Evolutionary conservation across 345 rosid genomes (phyloP), one percentile per base, ranked within the genome.

Genomic region (Arabidopsis suecica): DNA sequence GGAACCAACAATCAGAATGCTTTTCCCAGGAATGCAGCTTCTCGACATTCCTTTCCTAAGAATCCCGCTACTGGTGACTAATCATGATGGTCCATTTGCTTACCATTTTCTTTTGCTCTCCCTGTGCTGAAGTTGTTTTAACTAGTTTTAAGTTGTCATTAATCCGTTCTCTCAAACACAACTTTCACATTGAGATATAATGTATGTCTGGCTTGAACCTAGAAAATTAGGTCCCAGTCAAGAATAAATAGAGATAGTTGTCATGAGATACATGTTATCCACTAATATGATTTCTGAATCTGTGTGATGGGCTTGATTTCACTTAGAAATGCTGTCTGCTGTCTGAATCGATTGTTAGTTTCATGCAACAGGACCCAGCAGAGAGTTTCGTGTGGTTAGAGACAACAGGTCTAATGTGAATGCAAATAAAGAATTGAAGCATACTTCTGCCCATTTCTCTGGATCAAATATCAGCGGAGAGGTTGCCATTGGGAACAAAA

Each of bases 361-460:
- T 49, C 41, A 58, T 44, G 65, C 61, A 42, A 70, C 82, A 81
- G 83, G 89, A 74, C 45, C 68, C 28, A 79, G 2, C 57, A 79
- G 73, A 81, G 80, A 83, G 73, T 85, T 83, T 76, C 86, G 86
- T 57, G 86, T 91, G 45, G 93, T 91, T 74, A 84, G 88, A 72
- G 97, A 91, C 83, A 93, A 88, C 76, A 87, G 93, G 76, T 78
- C 86, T 69, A 88, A 78, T 50, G 81, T 36, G 44, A 84, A 72
- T 75, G 57, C 77, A 67, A 74, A 62, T 81, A 77, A 50, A 68
- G 97, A 89, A 63, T 40, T 34, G 22, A 86, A 84, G 68, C 81
- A 87, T 70, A 76, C 82, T 59, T 65, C 76, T 12, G 69, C 53
- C 25, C 82, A 79, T 61, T 77, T 67, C 41, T 79, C 81, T 30